phyloP scores from a whole-genome alignment of 805 yeast genomes.

The Metschnikowia continentalis region DNA sequence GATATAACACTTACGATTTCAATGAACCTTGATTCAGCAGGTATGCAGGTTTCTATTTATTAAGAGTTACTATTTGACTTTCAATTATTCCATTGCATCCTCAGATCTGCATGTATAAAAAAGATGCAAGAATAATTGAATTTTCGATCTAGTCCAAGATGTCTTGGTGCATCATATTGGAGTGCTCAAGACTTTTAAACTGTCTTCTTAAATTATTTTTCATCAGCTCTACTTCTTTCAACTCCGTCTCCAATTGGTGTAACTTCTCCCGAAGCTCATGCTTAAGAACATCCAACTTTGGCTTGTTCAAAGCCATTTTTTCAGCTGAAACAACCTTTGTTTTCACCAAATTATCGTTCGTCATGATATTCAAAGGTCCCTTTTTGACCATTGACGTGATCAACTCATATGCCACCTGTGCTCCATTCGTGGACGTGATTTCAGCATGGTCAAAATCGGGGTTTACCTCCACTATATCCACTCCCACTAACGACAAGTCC shows the following conservation, averaged over 20 bases:
- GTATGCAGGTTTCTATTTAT: too few relatives aligned
- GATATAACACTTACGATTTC: too few relatives aligned
- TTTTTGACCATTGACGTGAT: slow-evolving; percentile 72
- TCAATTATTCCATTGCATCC: too few relatives aligned
- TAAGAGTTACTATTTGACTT: too few relatives aligned
- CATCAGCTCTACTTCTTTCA: slow-evolving; percentile 11
- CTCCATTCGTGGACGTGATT: slow-evolving; percentile 63
- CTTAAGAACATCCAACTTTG: background rate
- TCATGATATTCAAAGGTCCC: slow-evolving; percentile 28
- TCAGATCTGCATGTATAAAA: too few relatives aligned
- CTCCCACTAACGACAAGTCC: slow-evolving; percentile 46
- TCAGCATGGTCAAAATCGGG: slow-evolving; percentile 65
- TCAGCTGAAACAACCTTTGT: slow-evolving; percentile 1
- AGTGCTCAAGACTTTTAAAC: slow-evolving; percentile 5
- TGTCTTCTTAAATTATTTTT: slow-evolving; percentile 9
- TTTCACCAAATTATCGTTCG: slow-evolving; percentile 5
- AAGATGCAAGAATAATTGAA: too few relatives aligned
- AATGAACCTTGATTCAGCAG: too few relatives aligned
- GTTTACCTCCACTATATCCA: slow-evolving; percentile 56
- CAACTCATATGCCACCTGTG: slow-evolving; percentile 67
- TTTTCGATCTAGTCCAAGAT: too few relatives aligned
- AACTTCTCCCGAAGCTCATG: background rate
- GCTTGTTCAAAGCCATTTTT: background rate
- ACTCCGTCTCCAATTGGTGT: slow-evolving; percentile 1
- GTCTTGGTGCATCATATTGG: too few relatives aligned